phyloP scores from a whole-genome alignment of 441 rosid genomes.

The Erodium moschatum region DNA sequence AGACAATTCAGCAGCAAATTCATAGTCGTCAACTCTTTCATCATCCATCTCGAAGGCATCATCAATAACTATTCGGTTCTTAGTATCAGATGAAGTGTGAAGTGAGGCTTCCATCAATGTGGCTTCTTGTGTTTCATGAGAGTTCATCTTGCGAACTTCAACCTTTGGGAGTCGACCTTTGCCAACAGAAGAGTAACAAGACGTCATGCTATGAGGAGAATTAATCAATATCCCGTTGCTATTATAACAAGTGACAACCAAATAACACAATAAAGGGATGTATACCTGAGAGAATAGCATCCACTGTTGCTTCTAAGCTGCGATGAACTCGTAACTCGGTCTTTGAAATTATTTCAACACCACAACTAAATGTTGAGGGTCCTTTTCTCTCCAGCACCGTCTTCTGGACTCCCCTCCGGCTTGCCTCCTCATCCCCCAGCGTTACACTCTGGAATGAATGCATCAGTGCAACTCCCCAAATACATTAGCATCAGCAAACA shows the following conservation, averaged over 20 bases:
- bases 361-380: constrained; percentile 69
- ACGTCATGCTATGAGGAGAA: constrained; percentile 9
- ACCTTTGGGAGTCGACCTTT: constrained; percentile 55
- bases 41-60: constrained; percentile 26
- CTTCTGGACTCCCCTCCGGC: constrained; percentile 76
- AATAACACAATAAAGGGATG: constrained; percentile 11
- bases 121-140: constrained; percentile 32
- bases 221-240: constrained; percentile 1
- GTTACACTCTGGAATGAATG: constrained; percentile 54
- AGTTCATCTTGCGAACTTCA: constrained; percentile 54
- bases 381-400: constrained; percentile 84
- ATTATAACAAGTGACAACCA: neutral
- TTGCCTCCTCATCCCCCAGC: constrained; percentile 83
- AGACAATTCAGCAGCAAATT: constrained; percentile 27
- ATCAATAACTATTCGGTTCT: constrained; percentile 27
- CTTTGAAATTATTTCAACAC: constrained; percentile 73
- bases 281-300: constrained; percentile 67
- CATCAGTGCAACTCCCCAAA: neutral
- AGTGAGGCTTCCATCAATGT: constrained; percentile 23
- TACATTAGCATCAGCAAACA: constrained; percentile 1
- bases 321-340: constrained; percentile 77
- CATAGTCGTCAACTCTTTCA: constrained; percentile 26
- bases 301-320: constrained; percentile 84
- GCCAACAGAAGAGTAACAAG: constrained; percentile 25
- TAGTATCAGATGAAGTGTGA: constrained; percentile 24